A percentile compares a stretch with the other conserved stretches of the same genome.
These are phyloP conservation scores for Cicer pinnatifidum DNA, from an alignment of 306 rosid species.

Conservation along the genomic window DNA sequence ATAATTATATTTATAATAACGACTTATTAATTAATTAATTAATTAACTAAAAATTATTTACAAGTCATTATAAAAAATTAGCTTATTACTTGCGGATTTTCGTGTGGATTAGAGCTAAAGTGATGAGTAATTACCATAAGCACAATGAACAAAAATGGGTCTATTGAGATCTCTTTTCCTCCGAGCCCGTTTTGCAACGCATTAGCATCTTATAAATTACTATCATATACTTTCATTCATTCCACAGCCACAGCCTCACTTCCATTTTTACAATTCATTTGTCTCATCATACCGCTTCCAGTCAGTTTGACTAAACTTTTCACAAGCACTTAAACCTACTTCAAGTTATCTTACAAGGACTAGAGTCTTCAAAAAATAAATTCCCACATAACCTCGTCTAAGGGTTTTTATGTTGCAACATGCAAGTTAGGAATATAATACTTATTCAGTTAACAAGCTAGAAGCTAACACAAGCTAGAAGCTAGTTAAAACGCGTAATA, in stretches of 20 bases:
- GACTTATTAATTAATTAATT: too few species aligned
- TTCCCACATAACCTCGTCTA: neutral
- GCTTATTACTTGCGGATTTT: too few species aligned
- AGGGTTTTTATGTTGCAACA: neutral
- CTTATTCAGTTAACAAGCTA: neutral
- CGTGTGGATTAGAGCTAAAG: neutral
- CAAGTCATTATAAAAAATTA: too few species aligned
- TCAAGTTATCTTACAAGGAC: neutral
- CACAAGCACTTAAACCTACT: neutral
- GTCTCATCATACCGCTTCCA: neutral
- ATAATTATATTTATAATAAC: too few species aligned
- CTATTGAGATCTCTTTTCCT: constrained; percentile 66
- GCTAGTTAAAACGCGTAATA: neutral
- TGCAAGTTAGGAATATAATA: neutral
- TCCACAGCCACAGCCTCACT: neutral
- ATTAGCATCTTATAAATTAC: neutral
- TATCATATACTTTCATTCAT: neutral
- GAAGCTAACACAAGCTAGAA: constrained; percentile 9
- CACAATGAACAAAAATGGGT: constrained; percentile 87
- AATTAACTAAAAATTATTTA: too few species aligned
- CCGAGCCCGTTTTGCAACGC: constrained; percentile 55
- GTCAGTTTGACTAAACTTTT: neutral
- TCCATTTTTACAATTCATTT: neutral
- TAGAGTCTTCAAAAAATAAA: neutral
- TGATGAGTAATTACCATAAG: constrained; percentile 61